These are phyloP conservation scores for Dinochytrium kinnereticum DNA, from an alignment of 371 early-diverging fungal species.

Conservation along the genomic window DNA sequence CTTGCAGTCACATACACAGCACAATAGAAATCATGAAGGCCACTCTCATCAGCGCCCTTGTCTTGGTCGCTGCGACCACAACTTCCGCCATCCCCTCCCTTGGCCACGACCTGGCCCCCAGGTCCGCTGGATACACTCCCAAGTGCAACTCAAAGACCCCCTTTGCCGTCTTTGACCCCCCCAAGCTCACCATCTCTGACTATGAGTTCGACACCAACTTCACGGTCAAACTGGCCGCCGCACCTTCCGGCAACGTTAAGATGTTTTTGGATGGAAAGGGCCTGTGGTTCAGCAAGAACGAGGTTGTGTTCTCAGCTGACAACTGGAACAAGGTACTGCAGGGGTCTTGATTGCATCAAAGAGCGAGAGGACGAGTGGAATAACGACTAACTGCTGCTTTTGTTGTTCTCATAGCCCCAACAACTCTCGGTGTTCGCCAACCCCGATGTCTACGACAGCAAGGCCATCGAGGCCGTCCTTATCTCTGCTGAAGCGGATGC, in stretches of 20 bases:
- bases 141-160: neutral
- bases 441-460: neutral
- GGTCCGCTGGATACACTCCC: slow-evolving; percentile 6
- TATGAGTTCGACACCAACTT: slow-evolving; percentile 11
- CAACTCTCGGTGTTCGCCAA: neutral
- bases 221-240: slow-evolving; percentile 13
- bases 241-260: slow-evolving; percentile 3
- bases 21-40: too few relatives aligned
- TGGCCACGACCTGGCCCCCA: neutral
- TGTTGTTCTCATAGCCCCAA: slow-evolving; percentile 15
- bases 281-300: slow-evolving; percentile 8
- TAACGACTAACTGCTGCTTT: too few relatives aligned
- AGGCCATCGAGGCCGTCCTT: neutral
- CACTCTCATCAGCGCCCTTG: neutral
- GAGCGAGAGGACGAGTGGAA: too few relatives aligned
- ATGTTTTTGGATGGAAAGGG: neutral
- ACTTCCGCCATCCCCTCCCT: neutral
- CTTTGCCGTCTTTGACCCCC: slow-evolving; percentile 23
- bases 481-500: slow-evolving; percentile 3
- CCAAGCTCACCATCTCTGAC: slow-evolving; percentile 7
- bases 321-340: slow-evolving; percentile 23
- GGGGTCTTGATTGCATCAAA: too few relatives aligned
- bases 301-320: neutral
- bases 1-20: too few relatives aligned
- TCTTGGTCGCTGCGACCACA: neutral